Percentiles rank a stretch among this genome's conserved stretches.
Conservation (phyloP, 345 rosid species). For the Arabis alpina region DNA sequence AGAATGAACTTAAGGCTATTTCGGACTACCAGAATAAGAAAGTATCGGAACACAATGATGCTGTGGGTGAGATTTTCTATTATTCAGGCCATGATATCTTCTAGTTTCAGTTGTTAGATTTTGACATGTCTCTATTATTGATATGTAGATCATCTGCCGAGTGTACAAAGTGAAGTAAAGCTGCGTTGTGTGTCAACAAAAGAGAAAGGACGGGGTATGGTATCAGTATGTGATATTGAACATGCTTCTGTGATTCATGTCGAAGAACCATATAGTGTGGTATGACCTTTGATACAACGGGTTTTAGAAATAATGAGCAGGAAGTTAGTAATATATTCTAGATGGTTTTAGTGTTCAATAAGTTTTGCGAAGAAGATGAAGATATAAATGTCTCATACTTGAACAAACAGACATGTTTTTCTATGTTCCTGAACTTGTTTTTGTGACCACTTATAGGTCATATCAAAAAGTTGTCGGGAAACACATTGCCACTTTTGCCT, state of each 20-base stretch:
- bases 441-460: slow-evolving; percentile 47
- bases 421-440: slow-evolving; percentile 16
- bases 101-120: background rate
- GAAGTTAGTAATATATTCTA: background rate
- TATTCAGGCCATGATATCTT: background rate
- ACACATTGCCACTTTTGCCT: slow-evolving; percentile 88
- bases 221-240: slow-evolving; percentile 62
- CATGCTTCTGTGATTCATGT: slow-evolving; percentile 68
- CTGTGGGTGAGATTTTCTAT: slow-evolving; percentile 46
- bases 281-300: slow-evolving; percentile 37
- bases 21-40: slow-evolving; percentile 31
- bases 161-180: slow-evolving; percentile 50
- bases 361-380: background rate
- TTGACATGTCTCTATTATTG: background rate
- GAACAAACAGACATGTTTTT: background rate
- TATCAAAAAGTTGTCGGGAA: slow-evolving; percentile 69
- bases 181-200: slow-evolving; percentile 53
- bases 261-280: slow-evolving; percentile 79
- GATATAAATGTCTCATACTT: background rate
- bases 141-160: slow-evolving; percentile 45
- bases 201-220: slow-evolving; percentile 82
- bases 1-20: slow-evolving; percentile 56
- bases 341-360: background rate
- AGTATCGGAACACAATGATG: slow-evolving; percentile 28
- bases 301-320: background rate